phyloP scores from a whole-genome alignment of 371 early-diverging fungal species.

The Mortierella sp. region DNA sequence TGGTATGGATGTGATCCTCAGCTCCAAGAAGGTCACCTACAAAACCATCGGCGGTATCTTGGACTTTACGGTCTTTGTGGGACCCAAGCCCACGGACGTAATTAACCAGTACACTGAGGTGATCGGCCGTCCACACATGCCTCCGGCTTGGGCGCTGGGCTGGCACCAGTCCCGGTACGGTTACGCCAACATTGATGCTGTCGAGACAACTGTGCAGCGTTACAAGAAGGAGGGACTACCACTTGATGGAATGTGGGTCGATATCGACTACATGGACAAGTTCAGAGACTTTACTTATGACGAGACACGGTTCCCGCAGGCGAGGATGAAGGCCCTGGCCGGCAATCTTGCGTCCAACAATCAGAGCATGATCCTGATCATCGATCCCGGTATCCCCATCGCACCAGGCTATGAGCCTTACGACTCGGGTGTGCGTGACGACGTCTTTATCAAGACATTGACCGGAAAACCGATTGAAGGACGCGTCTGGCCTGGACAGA shows the following conservation, averaged over 20 bases:
- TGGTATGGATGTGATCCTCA: constrained; percentile 81
- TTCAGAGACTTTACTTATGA: constrained; percentile 67
- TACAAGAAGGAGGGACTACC: constrained; percentile 72
- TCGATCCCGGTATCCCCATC: constrained; percentile 67
- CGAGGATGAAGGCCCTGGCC: constrained; percentile 45
- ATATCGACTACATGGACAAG: constrained; percentile 76
- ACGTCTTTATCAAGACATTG: constrained; percentile 63
- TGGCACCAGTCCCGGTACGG: constrained; percentile 84
- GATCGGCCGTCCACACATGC: constrained; percentile 73
- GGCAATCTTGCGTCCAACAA: constrained; percentile 49
- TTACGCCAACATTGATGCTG: constrained; percentile 67
- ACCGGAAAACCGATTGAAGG: constrained; percentile 62
- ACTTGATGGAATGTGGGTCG: constrained; percentile 78
- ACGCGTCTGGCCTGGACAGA: constrained; percentile 76
- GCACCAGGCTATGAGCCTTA: constrained; percentile 59
- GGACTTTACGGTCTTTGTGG: constrained; percentile 73
- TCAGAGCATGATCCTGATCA: constrained; percentile 63
- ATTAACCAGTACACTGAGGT: constrained; percentile 74
- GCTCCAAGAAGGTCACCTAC: constrained; percentile 66
- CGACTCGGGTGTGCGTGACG: constrained; percentile 56
- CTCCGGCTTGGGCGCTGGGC: constrained; percentile 65
- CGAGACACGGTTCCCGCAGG: constrained; percentile 59
- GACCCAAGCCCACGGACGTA: constrained; percentile 72
- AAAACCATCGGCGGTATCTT: constrained; percentile 76
- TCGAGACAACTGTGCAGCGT: constrained; percentile 62